These are phyloP conservation scores for Platismatia glauca DNA, from an alignment of 495 filamentous ascomycete genomes.

Conservation along the genomic window DNA sequence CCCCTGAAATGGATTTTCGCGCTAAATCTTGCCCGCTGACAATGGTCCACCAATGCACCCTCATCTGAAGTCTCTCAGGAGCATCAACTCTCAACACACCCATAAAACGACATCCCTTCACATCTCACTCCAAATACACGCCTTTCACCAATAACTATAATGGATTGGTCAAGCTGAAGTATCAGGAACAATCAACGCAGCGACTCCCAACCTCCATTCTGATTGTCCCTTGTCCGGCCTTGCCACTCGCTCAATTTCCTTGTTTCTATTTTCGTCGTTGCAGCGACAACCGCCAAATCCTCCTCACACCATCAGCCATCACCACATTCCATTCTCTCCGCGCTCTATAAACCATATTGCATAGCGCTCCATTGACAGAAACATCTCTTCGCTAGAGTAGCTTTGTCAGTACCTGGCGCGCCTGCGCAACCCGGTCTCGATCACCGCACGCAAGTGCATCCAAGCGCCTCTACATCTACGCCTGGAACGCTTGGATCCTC, in stretches of 20 bases:
- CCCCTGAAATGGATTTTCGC: conserved; percentile 5
- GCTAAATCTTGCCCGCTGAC: neutral
- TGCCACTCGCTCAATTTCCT: conserved; percentile 19
- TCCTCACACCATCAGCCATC: neutral
- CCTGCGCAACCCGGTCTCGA: conserved; percentile 6
- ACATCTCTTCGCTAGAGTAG: neutral
- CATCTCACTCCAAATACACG: neutral
- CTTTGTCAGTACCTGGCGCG: neutral
- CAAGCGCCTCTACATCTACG: conserved; percentile 2
- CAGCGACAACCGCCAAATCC: conserved; percentile 11
- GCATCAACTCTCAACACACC: neutral
- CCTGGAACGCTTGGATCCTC: conserved; percentile 4
- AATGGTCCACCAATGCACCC: no score
- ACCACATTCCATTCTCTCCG: neutral
- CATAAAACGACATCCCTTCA: neutral
- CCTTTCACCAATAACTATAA: neutral
- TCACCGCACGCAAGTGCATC: neutral
- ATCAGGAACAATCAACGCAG: neutral
- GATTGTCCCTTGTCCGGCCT: conserved; percentile 2
- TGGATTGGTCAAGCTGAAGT: conserved; percentile 5
- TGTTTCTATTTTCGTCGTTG: conserved; percentile 16
- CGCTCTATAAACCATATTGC: neutral
- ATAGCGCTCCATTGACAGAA: conserved; percentile 1
- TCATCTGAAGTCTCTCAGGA: no score
- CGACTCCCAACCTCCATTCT: neutral